Evolutionary conservation across 2,329 filamentous ascomycete species (phyloP).

Genomic region (Alternaria novae-zelandiae): DNA sequence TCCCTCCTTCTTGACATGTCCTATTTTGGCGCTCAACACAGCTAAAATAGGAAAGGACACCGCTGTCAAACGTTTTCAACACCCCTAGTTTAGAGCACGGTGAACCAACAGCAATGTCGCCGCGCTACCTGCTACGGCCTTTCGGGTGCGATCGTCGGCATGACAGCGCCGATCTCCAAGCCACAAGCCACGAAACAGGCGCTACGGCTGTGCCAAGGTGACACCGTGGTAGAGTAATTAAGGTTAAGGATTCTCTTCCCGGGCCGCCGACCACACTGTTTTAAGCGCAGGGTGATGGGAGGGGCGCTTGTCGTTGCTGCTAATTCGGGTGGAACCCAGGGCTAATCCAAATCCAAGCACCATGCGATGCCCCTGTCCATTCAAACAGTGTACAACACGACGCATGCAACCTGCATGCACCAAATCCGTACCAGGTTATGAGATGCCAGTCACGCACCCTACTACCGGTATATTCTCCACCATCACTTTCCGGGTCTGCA

Average conservation of each 20-base stretch:
- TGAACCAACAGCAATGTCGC: constrained; percentile 10
- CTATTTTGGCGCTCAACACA: constrained; percentile 13
- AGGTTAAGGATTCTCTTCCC: constrained; percentile 28
- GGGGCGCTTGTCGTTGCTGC: constrained; percentile 32
- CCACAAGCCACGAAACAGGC: constrained; percentile 9
- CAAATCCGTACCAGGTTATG: constrained; percentile 14
- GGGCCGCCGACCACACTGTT: constrained; percentile 24
- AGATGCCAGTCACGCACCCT: constrained; percentile 13
- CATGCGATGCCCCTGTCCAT: constrained; percentile 24
- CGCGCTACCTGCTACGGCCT: constrained; percentile 9
- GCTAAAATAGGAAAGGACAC: neutral
- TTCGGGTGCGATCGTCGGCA: constrained; percentile 22
- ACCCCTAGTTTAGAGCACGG: neutral
- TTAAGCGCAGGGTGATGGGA: constrained; percentile 23
- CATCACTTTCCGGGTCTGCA: constrained; percentile 13
- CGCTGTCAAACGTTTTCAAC: neutral
- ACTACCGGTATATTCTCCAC: constrained; percentile 9
- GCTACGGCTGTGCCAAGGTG: constrained; percentile 6
- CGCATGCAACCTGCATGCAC: constrained; percentile 13
- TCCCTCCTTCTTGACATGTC: constrained; percentile 11
- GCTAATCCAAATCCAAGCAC: constrained; percentile 33
- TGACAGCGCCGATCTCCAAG: constrained; percentile 17
- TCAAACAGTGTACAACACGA: constrained; percentile 6
- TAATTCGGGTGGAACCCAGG: constrained; percentile 17
- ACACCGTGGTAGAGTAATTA: constrained; percentile 27